Evolutionary conservation across 805 yeast genomes (phyloP).

Genomic region (Ascoidea rubescens): DNA sequence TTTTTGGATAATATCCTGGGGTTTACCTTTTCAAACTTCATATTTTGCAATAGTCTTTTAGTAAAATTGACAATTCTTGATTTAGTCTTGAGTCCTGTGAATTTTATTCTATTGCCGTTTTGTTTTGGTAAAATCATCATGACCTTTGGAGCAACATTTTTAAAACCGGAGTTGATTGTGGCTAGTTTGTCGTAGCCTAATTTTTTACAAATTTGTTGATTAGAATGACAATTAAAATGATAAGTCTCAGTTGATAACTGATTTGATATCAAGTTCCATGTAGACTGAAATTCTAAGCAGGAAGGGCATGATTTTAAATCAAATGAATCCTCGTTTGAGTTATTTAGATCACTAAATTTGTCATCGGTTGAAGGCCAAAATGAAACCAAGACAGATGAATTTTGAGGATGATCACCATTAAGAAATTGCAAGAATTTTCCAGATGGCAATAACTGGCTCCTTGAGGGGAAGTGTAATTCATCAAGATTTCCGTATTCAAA

Average conservation of each 20-base stretch:
- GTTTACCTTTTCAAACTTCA: slow-evolving; percentile 22
- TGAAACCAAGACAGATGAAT: slow-evolving; percentile 40
- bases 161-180: slow-evolving; percentile 5
- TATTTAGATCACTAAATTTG: slow-evolving; percentile 17
- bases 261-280: slow-evolving; percentile 47
- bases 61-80: slow-evolving; percentile 30
- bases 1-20: slow-evolving; percentile 11
- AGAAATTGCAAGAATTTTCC: slow-evolving; percentile 32
- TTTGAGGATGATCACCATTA: slow-evolving; percentile 28
- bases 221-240: slow-evolving; percentile 45
- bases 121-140: slow-evolving; percentile 39
- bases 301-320: slow-evolving; percentile 29
- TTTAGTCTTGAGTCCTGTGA: slow-evolving; percentile 15
- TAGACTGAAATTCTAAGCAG: slow-evolving; percentile 34
- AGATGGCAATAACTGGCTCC: slow-evolving; percentile 25
- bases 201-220: slow-evolving; percentile 35
- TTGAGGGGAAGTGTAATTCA: slow-evolving; percentile 23
- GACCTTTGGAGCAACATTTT: slow-evolving; percentile 24
- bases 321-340: slow-evolving; percentile 18
- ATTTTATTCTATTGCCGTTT: slow-evolving; percentile 34
- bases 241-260: slow-evolving; percentile 31
- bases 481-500: slow-evolving; percentile 27
- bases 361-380: slow-evolving; percentile 49
- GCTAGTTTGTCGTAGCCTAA: slow-evolving; percentile 29
- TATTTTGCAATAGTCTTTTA: slow-evolving; percentile 30